Percentiles rank a stretch among this genome's conserved stretches.
Conservation (phyloP, 768 basidiomycete genomes). For the Trametopsis cervina region DNA sequence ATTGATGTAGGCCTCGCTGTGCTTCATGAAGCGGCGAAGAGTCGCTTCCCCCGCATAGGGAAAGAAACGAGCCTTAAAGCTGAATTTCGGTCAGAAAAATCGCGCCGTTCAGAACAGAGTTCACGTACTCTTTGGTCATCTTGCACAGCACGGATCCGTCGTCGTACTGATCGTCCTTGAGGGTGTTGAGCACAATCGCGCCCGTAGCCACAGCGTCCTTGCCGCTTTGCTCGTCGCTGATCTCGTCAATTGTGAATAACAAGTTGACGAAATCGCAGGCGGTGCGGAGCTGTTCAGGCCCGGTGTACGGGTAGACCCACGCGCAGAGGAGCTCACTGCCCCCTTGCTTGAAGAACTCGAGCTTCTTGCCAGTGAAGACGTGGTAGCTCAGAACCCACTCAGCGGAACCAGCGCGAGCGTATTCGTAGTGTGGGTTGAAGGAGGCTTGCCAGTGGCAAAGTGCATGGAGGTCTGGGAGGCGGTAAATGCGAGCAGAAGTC, state of each 20-base stretch:
- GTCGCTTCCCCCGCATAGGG: constrained; percentile 38
- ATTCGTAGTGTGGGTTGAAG: constrained; percentile 50
- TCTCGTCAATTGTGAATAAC: constrained; percentile 62
- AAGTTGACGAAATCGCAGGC: constrained; percentile 60
- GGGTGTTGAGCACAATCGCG: constrained; percentile 42
- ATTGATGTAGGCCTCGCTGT: constrained; percentile 49
- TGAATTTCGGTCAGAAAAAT: constrained; percentile 19
- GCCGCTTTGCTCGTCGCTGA: constrained; percentile 59
- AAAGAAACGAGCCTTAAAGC: constrained; percentile 46
- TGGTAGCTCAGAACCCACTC: constrained; percentile 58
- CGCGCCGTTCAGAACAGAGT: background rate
- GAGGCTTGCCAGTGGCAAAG: constrained; percentile 38
- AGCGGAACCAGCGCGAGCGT: constrained; percentile 49
- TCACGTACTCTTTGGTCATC: constrained; percentile 54
- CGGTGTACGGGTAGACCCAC: constrained; percentile 53
- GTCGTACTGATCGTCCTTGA: constrained; percentile 44
- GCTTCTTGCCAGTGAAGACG: constrained; percentile 52
- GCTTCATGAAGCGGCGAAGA: constrained; percentile 41
- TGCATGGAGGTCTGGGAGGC: constrained; percentile 51
- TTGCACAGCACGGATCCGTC: constrained; percentile 50
- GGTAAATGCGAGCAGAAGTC: constrained; percentile 22
- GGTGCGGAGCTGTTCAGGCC: constrained; percentile 49
- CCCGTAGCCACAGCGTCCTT: constrained; percentile 48
- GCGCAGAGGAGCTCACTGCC: constrained; percentile 57
- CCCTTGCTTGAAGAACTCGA: constrained; percentile 55